Conservation (phyloP, 169 alveolate species). For the Eimeria maxima region DNA sequence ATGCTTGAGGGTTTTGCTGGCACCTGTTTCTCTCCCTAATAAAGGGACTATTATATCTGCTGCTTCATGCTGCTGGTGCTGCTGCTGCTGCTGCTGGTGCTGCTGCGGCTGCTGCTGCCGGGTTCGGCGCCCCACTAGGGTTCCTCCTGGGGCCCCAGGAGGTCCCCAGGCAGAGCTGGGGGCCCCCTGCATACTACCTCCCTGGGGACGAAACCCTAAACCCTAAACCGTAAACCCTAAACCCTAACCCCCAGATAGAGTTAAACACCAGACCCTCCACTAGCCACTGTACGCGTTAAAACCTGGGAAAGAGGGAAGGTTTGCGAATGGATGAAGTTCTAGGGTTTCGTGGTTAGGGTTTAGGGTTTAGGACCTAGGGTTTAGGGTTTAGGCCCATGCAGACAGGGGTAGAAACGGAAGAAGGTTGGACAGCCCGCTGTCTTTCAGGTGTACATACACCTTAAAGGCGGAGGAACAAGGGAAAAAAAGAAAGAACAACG, state of each 20-base stretch:
- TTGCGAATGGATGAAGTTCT: background rate
- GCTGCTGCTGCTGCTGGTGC: slow-evolving; percentile 4
- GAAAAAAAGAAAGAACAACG: background rate
- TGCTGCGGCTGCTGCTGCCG: background rate
- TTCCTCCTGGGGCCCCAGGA: slow-evolving; percentile 1
- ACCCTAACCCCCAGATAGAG: background rate
- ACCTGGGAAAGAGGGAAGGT: no score
- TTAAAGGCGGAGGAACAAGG: background rate
- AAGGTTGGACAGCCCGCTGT: background rate
- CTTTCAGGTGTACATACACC: no score
- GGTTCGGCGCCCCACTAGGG: no score
- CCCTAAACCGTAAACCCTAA: background rate
- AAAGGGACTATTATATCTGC: background rate
- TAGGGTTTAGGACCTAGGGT: background rate
- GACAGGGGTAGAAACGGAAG: no score
- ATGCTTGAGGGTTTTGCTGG: background rate
- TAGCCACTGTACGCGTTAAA: background rate
- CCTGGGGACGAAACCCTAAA: background rate
- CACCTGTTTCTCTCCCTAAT: background rate
- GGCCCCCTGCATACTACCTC: background rate
- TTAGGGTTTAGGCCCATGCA: background rate
- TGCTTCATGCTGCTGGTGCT: background rate
- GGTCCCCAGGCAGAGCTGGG: slow-evolving; percentile 8
- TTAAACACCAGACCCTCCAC: background rate
- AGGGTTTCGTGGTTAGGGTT: background rate